Conservation (phyloP, 441 rosid species). For the California macrophylla region DNA sequence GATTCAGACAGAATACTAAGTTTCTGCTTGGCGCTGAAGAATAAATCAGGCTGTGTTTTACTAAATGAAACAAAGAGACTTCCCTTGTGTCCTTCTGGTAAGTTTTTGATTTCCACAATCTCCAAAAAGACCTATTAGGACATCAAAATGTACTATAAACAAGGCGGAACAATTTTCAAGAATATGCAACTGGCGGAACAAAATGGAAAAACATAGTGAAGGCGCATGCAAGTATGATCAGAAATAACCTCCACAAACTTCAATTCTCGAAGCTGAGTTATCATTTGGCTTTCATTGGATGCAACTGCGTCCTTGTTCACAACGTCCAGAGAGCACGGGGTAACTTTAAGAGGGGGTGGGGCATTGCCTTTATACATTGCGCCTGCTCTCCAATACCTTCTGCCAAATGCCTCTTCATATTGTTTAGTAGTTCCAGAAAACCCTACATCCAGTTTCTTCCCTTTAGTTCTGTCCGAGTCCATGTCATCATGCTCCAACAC, state of each 20-base stretch:
- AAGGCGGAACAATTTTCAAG: neutral
- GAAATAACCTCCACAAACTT: constrained; percentile 21
- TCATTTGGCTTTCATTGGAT: neutral
- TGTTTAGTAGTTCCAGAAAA: constrained; percentile 63
- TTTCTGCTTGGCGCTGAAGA: constrained; percentile 44
- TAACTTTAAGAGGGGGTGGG: constrained; percentile 15
- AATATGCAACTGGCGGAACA: neutral
- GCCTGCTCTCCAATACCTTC: constrained; percentile 82
- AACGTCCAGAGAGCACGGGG: neutral
- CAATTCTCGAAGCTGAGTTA: constrained; percentile 14
- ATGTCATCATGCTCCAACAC: constrained; percentile 86
- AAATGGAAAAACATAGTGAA: neutral
- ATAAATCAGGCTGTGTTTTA: constrained; percentile 51
- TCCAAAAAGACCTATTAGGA: constrained; percentile 60
- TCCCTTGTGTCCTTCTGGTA: constrained; percentile 52
- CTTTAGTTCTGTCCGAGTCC: constrained; percentile 71
- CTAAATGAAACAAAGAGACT: constrained; percentile 42
- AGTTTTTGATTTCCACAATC: constrained; percentile 52
- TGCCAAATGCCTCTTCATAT: constrained; percentile 77
- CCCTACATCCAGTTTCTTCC: constrained; percentile 72
- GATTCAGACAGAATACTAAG: constrained; percentile 50
- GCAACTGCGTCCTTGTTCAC: constrained; percentile 3
- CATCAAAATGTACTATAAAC: neutral
- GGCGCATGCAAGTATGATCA: constrained; percentile 3
- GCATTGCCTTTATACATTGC: constrained; percentile 67